These are phyloP conservation scores for Neonectria ditissima DNA, from an alignment of 2,329 filamentous ascomycete genomes.

Conservation along the genomic window DNA sequence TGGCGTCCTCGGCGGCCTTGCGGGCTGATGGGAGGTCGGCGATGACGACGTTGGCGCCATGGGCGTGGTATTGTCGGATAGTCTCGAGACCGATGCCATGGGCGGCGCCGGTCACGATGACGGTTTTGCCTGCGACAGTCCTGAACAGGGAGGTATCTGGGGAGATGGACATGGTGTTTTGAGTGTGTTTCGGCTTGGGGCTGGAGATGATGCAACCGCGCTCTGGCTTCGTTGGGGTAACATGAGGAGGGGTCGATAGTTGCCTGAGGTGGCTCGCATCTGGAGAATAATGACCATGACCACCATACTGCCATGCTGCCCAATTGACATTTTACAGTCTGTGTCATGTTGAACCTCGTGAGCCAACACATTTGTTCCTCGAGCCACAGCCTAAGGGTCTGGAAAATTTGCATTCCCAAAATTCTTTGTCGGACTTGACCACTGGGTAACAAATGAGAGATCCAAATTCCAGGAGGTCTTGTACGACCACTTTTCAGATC, in stretches of 20 bases:
- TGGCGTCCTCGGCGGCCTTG: slow-evolving; percentile 3
- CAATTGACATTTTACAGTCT: no score
- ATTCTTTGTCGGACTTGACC: background rate
- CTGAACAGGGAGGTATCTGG: slow-evolving; percentile 4
- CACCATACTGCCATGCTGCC: background rate
- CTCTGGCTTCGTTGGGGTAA: background rate
- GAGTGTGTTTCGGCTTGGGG: background rate
- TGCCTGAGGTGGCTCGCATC: background rate
- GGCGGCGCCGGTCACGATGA: slow-evolving; percentile 28
- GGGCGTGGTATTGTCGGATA: slow-evolving; percentile 6
- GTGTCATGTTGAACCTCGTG: background rate
- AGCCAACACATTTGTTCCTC: background rate
- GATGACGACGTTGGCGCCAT: slow-evolving; percentile 29
- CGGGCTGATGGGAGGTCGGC: slow-evolving; percentile 14
- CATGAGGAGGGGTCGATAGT: background rate
- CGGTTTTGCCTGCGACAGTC: slow-evolving; percentile 23
- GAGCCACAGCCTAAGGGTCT: background rate
- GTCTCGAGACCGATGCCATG: slow-evolving; percentile 28
- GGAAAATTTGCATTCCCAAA: background rate
- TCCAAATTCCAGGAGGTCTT: background rate
- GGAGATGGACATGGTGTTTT: slow-evolving; percentile 8
- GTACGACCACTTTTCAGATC: background rate
- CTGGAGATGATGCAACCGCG: background rate
- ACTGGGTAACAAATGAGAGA: background rate
- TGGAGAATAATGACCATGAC: background rate